Percentiles rank a stretch among this genome's conserved stretches.
Evolutionary conservation across 108 stramenopile species (phyloP).

Genomic region (Skeletonema tropicum): DNA sequence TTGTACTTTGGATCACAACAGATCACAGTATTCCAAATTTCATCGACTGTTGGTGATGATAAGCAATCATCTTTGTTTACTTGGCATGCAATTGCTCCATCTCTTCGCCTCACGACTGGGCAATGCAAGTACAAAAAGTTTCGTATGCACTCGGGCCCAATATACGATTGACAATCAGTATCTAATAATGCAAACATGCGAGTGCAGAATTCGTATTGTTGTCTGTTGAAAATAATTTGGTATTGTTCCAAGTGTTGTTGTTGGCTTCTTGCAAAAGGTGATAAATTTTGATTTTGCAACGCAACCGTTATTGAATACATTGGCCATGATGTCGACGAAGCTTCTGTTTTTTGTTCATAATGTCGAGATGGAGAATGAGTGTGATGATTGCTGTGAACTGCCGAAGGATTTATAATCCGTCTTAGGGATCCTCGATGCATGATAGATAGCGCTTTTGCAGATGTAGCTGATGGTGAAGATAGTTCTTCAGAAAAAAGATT

Average conservation of each 20-base stretch:
- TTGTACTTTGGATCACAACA: constrained; percentile 44
- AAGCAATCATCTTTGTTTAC: constrained; percentile 9
- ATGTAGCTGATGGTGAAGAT: neutral
- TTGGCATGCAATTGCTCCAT: constrained; percentile 60
- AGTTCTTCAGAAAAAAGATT: neutral
- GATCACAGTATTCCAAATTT: constrained; percentile 74
- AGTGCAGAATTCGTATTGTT: constrained; percentile 73
- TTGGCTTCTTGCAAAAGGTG: neutral
- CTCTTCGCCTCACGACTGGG: constrained; percentile 82
- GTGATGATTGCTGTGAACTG: constrained; percentile 2
- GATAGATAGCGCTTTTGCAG: neutral
- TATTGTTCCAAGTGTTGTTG: constrained; percentile 33
- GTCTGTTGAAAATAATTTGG: constrained; percentile 60
- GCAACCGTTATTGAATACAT: constrained; percentile 36
- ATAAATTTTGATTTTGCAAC: neutral
- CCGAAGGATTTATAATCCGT: constrained; percentile 12
- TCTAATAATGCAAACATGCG: constrained; percentile 82
- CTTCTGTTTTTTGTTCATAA: neutral
- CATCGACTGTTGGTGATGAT: constrained; percentile 75
- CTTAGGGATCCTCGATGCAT: constrained; percentile 19
- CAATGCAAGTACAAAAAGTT: constrained; percentile 82
- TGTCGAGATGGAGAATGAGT: neutral
- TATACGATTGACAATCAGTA: constrained; percentile 68
- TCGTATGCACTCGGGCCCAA: constrained; percentile 62
- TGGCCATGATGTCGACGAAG: constrained; percentile 25